A percentile compares a stretch with the other conserved stretches of the same genome.
phyloP scores from a whole-genome alignment of 441 rosid genomes.

The Brassica hybrid region DNA sequence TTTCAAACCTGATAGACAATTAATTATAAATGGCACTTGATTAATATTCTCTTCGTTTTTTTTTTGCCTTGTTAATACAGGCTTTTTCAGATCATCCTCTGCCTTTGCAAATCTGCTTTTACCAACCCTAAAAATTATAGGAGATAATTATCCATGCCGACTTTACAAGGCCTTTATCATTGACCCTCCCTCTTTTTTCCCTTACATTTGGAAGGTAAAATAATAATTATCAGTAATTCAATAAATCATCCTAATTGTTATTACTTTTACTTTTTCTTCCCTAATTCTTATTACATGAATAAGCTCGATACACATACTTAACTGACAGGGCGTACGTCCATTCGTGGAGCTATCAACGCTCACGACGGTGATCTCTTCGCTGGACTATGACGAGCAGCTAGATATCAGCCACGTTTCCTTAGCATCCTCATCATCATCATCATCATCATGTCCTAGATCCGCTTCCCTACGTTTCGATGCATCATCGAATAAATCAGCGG shows the following conservation, averaged over 20 bases:
- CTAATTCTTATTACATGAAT: neutral
- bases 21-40: conserved; percentile 18
- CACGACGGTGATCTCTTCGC: conserved; percentile 66
- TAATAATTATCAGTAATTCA: neutral
- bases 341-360: conserved; percentile 81
- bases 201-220: conserved; percentile 89
- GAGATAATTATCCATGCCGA: conserved; percentile 81
- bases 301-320: neutral
- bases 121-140: conserved; percentile 75
- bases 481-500: conserved; percentile 63
- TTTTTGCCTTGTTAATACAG: conserved; percentile 37
- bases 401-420: conserved; percentile 66
- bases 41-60: conserved; percentile 28
- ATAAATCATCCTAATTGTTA: neutral
- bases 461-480: conserved; percentile 81
- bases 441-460: conserved; percentile 59
- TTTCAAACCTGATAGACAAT: conserved; percentile 6
- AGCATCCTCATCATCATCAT: too few relatives aligned
- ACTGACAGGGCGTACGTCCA: conserved; percentile 86
- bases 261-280: neutral
- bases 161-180: conserved; percentile 85
- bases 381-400: conserved; percentile 71
- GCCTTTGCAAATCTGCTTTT: conserved; percentile 78
- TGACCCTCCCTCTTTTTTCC: conserved; percentile 89
- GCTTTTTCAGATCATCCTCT: conserved; percentile 93